A percentile compares a stretch with the other conserved stretches of the same genome.
Conservation (phyloP, 768 basidiomycete genomes). For the Boletus sensibilis region DNA sequence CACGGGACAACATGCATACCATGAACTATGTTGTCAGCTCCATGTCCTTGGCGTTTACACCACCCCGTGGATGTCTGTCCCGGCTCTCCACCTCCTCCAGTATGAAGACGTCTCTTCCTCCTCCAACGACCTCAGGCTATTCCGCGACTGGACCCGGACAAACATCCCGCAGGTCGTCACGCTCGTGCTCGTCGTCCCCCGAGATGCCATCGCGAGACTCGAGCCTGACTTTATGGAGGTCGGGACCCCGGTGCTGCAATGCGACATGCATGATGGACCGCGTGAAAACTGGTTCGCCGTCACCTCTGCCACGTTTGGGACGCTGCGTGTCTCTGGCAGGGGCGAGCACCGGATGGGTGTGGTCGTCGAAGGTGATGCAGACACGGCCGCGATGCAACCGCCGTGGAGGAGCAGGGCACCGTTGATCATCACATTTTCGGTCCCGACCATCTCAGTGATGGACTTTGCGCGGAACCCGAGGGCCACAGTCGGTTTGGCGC, state of each 20-base stretch:
- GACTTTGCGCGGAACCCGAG: slow-evolving; percentile 3
- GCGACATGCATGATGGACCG: slow-evolving; percentile 14
- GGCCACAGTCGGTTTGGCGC: slow-evolving; percentile 15
- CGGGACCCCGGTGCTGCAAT: slow-evolving; percentile 19
- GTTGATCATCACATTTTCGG: slow-evolving; percentile 24
- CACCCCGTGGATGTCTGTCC: background rate
- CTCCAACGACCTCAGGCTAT: slow-evolving; percentile 3
- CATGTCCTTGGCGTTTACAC: slow-evolving; percentile 41
- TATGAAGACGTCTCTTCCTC: no score
- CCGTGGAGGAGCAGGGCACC: slow-evolving; percentile 17
- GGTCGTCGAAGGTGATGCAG: slow-evolving; percentile 3
- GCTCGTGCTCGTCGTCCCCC: slow-evolving; percentile 35
- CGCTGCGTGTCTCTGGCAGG: slow-evolving; percentile 14
- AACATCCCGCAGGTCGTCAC: slow-evolving; percentile 32
- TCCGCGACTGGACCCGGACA: slow-evolving; percentile 26
- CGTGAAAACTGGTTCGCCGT: slow-evolving; percentile 17
- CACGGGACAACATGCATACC: slow-evolving; percentile 33
- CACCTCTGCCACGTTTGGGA: slow-evolving; percentile 24
- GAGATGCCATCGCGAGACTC: slow-evolving; percentile 17
- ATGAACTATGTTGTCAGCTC: slow-evolving; percentile 46
- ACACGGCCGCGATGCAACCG: background rate
- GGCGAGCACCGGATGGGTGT: slow-evolving; percentile 17
- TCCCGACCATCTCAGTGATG: slow-evolving; percentile 10
- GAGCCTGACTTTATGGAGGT: slow-evolving; percentile 1
- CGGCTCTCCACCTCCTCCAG: background rate